phyloP scores from a whole-genome alignment of 306 rosid genomes.

The Malus fusca region DNA sequence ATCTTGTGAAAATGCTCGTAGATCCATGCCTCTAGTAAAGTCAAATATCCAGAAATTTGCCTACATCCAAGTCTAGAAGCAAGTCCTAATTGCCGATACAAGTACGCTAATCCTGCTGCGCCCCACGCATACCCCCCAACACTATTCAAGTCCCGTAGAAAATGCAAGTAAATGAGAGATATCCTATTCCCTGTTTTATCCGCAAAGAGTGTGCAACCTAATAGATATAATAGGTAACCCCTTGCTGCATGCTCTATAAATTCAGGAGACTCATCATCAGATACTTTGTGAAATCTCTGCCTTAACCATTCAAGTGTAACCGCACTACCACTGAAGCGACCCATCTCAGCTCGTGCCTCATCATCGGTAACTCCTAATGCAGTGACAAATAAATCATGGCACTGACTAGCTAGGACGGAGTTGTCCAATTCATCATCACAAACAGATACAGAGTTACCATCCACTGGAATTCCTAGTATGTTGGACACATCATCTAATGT shows the following conservation, averaged over 20 bases:
- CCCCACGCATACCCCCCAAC: neutral
- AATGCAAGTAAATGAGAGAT: neutral
- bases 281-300: neutral
- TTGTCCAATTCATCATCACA: too few species aligned
- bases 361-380: neutral
- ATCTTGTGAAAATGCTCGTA: neutral
- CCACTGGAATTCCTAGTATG: neutral
- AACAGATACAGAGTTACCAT: neutral
- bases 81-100: neutral
- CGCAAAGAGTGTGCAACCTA: neutral
- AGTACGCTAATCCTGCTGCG: neutral
- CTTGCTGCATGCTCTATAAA: neutral
- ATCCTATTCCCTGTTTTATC: neutral
- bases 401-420: neutral
- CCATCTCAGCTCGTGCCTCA: neutral
- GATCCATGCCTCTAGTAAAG: constrained; percentile 5
- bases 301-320: neutral
- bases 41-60: neutral
- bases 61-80: neutral
- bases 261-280: neutral
- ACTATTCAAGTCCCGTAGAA: neutral
- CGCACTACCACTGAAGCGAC: too few species aligned
- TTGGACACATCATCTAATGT: neutral
- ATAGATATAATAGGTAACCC: neutral
- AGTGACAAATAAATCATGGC: neutral